Evolutionary conservation across 208 protist species (phyloP), one percentile per base, ranked within the genome.

Genomic region (Crithidia thermophila): DNA sequence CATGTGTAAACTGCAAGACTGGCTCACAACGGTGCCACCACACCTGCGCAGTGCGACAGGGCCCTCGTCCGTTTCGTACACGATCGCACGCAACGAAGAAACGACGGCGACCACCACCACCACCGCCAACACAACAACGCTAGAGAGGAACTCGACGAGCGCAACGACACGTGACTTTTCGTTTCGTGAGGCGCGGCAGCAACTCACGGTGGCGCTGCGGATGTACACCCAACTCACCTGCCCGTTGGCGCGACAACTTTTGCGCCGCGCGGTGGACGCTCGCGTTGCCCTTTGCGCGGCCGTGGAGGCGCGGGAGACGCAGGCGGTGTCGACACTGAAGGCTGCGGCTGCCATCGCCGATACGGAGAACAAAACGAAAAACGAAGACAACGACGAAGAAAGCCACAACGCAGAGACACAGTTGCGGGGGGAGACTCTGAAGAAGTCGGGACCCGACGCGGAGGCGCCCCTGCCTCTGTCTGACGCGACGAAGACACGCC

Each of bases 191-290:
- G n/a, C 63, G 28, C 68, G 60, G 16, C 59, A 68, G 53, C 68
- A 75, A 11, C 68, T 68, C 60, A 75, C 68, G 3, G 60, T 56
- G 31, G 68, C 60, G 4, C 59, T 75, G 16, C 68, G 68, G 6
- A 49, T 75, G 40, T 75, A 75, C 68, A 67, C 60, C 1, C 68
- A 75, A 28, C 60, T 75, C 14, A 75, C 68, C 33, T 75, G 60
- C 46, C 60, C 60, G 8, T 45, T 75, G 23, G 68, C 52, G 6
- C 59, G 68, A 4, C 0, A 13, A 18, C 23, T 75, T 16, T 36
- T 75, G 52, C 57, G 56, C 4, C 43, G 45, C 40, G 67, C 67
- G 7, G 67, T 73, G 20, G 58, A 28, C 20, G 47, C 40, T 28
- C 57, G 67, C 18, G 37, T 46, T 21, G 56, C 67, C 10, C 37